Evolutionary conservation across 2,329 filamentous ascomycete genomes (phyloP), one percentile per base, ranked within the genome.

Genomic region (Xylariomycetidae sp.): DNA sequence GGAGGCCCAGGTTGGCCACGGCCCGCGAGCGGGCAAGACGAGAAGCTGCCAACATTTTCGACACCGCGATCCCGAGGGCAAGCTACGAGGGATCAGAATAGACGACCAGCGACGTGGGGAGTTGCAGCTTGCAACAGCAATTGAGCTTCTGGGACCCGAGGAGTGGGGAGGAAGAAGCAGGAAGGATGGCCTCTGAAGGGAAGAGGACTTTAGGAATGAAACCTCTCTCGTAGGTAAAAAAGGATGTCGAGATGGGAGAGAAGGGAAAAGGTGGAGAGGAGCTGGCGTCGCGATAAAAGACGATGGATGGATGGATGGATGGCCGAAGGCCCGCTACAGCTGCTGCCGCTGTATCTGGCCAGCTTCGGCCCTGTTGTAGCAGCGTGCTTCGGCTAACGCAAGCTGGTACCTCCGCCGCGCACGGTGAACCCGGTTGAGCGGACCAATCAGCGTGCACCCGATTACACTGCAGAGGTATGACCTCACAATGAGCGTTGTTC

Each of bases 31-130:
- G 76, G 70, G 76, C 72, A 53, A 74, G 59, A 70, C 79, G 73
- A 59, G 20, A 23, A 15, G 79, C 76, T 56, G 76, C 79, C 68
- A 85, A 70, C 79, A 84, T 84, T 59, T 54, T 77, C 64, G 57
- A 44, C 38, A 39, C 43, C 43, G 47, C 42, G 40, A 49, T 52
- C 53, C 53, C 40, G 43, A 48, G 45, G 38, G 31, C 32, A 35
- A 34, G 32, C 22, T 26, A 32, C 29, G 26, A 20, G 32, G 32
- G 39, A 33, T 34, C 22, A 13, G 29, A 30, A 35, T 42, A 36
- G 35, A 37, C 31, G 25, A 44, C 32, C 40, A 42, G 35, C 39
- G 32, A n/a, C n/a, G n/a, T n/a, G n/a, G n/a, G n/a, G n/a, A n/a
- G n/a, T n/a, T n/a, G n/a, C n/a, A n/a, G n/a, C n/a, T n/a, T n/a